Percentiles rank a stretch among this genome's conserved stretches.
Conservation (phyloP, 2,329 filamentous ascomycete species). For the Penicillium sp. region DNA sequence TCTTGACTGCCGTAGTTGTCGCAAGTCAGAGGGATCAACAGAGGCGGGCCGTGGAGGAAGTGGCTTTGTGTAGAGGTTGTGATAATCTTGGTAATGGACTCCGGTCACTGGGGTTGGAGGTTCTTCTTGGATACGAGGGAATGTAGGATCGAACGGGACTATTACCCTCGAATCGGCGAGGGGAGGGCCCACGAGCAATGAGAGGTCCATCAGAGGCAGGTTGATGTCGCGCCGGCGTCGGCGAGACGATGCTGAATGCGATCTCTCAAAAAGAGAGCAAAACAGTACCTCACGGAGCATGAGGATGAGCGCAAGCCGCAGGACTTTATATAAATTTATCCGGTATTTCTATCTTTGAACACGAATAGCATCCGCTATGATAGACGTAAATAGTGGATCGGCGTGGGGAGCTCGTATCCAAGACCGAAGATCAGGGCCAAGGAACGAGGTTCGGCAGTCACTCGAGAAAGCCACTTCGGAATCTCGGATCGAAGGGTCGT, state of each 20-base stretch:
- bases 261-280: constrained; percentile 12
- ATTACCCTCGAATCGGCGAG: constrained; percentile 26
- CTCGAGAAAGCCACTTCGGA: not conserved
- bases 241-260: constrained; percentile 1
- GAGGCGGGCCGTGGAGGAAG: constrained; percentile 17
- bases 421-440: constrained; percentile 1
- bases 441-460: not conserved
- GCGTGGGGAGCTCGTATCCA: constrained; percentile 14
- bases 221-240: not conserved
- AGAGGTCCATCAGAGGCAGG: constrained; percentile 33
- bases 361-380: constrained; percentile 11
- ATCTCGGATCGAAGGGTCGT: not conserved
- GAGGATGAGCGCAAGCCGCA: not conserved
- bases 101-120: constrained; percentile 5
- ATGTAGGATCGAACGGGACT: not conserved
- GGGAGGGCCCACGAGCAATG: constrained; percentile 39
- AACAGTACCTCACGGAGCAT: constrained; percentile 8
- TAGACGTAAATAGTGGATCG: constrained; percentile 10
- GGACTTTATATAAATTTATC: not conserved
- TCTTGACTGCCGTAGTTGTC: not conserved
- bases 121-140: constrained; percentile 4
- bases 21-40: constrained; percentile 4
- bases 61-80: constrained; percentile 20
- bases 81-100: not conserved
- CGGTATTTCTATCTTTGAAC: constrained; percentile 12